Evolutionary conservation across 148 eudicot species (phyloP).

Genomic region (Pouteria glomerata): DNA sequence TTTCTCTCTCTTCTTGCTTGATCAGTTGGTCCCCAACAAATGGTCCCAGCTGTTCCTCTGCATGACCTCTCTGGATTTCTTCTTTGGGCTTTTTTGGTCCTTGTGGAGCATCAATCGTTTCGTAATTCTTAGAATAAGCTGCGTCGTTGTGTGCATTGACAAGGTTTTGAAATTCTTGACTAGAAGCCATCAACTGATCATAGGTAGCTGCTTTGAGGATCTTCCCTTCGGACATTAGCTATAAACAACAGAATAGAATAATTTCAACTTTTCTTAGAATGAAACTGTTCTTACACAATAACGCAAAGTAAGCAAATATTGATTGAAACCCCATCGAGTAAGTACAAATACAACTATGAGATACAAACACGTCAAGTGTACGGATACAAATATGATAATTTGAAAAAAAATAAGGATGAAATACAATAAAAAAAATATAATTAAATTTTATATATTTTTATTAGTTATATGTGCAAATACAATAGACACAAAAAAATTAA

Average conservation of each 20-base stretch:
- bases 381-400: no score
- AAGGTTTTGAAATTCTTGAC: constrained; percentile 28
- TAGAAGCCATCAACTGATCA: constrained; percentile 25
- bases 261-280: no score
- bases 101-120: neutral
- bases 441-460: no score
- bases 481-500: no score
- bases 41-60: constrained; percentile 7
- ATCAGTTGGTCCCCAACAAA: constrained; percentile 34
- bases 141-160: constrained; percentile 30
- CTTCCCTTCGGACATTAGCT: constrained; percentile 41
- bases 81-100: neutral
- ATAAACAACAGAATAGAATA: neutral
- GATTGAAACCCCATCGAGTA: no score
- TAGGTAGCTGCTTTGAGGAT: constrained; percentile 35
- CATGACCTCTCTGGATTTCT: constrained; percentile 6
- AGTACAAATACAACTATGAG: no score
- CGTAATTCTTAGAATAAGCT: neutral
- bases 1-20: constrained; percentile 49
- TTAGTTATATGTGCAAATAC: no score
- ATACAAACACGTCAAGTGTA: no score
- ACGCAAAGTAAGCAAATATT: no score
- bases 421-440: no score
- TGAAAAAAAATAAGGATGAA: no score
- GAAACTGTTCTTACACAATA: neutral